Evolutionary conservation across 2,329 filamentous ascomycete species (phyloP), one percentile per base, ranked within the genome.

Genomic region (Fusarium sp.): DNA sequence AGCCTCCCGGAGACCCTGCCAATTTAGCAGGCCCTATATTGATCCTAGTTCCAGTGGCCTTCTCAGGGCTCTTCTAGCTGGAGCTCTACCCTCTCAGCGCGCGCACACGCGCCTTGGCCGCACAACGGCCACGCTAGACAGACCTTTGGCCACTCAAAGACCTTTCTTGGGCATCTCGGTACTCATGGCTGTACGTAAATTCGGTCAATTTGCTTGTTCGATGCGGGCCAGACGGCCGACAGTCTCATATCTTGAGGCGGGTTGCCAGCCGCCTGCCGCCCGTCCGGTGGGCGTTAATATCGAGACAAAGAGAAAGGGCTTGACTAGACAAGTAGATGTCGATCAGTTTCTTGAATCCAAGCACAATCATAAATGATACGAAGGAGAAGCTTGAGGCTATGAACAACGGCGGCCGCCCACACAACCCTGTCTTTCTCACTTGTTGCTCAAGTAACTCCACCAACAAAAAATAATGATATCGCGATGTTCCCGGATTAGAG

Each of bases 171-270:
- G 48, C 32, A 50, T 27, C 30, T 52, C 48, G 48, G 52, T 54
- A 63, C 54, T 66, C 50, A 65, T 27, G 43, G 45, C 27, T 58
- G 61, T 66, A 72, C 52, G 65, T 66, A 70, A 74, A 66, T 39
- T 45, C 39, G n/a, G 52, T 27, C 57, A 58, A 66, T 52, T 66
- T 56, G 45, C 39, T 68, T 48, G 16, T 39, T 56, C 41, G 45
- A 30, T 41, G 66, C 50, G 70, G 45, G 34, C 32, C 57, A 39
- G 41, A 48, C 34, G 23, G 43, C 45, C 43, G 45, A 45, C 37
- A 27, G 62, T 58, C 30, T 66, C 70, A 69, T 70, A 66, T 72
- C 60, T 50, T 54, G 43, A 41, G 54, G 34, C 30, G 41, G 30
- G n/a, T 45, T 37, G 20, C 34, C 39, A n/a, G 25, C 58, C 57